Evolutionary conservation across 441 rosid species (phyloP).

Genomic region (Flueggea neowawraea): DNA sequence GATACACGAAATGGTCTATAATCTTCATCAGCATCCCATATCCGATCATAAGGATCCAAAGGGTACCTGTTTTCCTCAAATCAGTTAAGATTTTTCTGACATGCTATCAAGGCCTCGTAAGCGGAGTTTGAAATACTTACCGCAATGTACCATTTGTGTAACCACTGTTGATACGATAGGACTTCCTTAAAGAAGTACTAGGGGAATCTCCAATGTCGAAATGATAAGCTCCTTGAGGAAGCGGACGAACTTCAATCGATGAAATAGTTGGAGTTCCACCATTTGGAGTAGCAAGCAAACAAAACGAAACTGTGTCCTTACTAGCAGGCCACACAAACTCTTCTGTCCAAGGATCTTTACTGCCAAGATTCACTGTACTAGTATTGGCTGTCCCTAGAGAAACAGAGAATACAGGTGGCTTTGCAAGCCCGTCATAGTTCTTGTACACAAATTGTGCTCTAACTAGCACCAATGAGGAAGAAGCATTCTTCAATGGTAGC

Average conservation of each 20-base stretch:
- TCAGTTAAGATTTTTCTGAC: neutral
- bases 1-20: conserved; percentile 63
- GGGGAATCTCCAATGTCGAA: conserved; percentile 37
- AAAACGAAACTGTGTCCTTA: conserved; percentile 48
- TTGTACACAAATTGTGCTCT: conserved; percentile 69
- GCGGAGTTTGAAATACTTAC: conserved; percentile 20
- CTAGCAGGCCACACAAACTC: conserved; percentile 64
- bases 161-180: conserved; percentile 68
- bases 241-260: conserved; percentile 71
- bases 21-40: conserved; percentile 79
- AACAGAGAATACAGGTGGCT: conserved; percentile 72
- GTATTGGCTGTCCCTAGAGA: conserved; percentile 65
- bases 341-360: conserved; percentile 78
- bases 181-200: conserved; percentile 46
- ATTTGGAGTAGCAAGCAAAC: conserved; percentile 43
- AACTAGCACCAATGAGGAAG: conserved; percentile 57
- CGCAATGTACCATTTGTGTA: conserved; percentile 53
- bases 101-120: no score
- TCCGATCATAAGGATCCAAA: conserved; percentile 75
- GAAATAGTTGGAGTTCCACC: conserved; percentile 79
- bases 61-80: conserved; percentile 59
- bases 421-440: conserved; percentile 62
- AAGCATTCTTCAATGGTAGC: conserved; percentile 46
- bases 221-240: conserved; percentile 71
- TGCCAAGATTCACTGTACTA: conserved; percentile 51